Evolutionary conservation across 2,329 filamentous ascomycete species (phyloP).

Genomic region (Leptographium galeiforme): DNA sequence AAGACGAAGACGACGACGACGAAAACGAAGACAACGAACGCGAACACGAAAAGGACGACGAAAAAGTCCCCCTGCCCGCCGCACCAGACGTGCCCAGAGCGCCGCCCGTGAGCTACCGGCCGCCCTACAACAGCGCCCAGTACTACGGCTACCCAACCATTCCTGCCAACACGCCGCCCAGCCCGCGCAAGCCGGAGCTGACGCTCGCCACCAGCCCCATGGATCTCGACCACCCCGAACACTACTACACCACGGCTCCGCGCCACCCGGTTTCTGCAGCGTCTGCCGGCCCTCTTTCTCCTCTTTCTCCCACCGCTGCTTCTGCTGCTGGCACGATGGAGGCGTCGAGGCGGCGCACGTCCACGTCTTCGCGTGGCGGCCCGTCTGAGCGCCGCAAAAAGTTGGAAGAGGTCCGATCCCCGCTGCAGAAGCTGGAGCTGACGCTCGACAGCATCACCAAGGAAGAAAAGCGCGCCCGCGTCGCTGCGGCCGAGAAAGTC

Average conservation of each 20-base stretch:
- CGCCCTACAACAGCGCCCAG: constrained; percentile 22
- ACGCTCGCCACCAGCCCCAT: constrained; percentile 7
- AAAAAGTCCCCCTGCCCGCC: constrained; percentile 26
- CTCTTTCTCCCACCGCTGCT: too few relatives aligned
- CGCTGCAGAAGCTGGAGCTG: constrained; percentile 83
- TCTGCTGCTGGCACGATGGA: too few relatives aligned
- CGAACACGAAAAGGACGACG: background rate
- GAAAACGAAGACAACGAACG: constrained; percentile 9
- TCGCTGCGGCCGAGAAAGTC: constrained; percentile 67
- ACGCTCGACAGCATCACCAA: constrained; percentile 89
- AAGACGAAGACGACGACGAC: constrained; percentile 10
- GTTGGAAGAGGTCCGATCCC: constrained; percentile 73
- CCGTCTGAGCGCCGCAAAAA: constrained; percentile 33
- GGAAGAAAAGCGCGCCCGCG: constrained; percentile 79
- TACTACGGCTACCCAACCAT: constrained; percentile 14
- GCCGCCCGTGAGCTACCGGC: constrained; percentile 43
- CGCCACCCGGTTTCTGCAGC: background rate
- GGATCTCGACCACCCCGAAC: constrained; percentile 13
- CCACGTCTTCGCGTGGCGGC: constrained; percentile 10
- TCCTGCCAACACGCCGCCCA: background rate
- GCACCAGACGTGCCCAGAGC: constrained; percentile 49
- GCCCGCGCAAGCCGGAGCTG: constrained; percentile 11
- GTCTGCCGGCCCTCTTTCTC: too few relatives aligned
- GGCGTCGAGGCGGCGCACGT: background rate
- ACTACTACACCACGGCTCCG: constrained; percentile 16